Conservation (phyloP, 139 green algal species). For the Haematococcus lacustris region DNA sequence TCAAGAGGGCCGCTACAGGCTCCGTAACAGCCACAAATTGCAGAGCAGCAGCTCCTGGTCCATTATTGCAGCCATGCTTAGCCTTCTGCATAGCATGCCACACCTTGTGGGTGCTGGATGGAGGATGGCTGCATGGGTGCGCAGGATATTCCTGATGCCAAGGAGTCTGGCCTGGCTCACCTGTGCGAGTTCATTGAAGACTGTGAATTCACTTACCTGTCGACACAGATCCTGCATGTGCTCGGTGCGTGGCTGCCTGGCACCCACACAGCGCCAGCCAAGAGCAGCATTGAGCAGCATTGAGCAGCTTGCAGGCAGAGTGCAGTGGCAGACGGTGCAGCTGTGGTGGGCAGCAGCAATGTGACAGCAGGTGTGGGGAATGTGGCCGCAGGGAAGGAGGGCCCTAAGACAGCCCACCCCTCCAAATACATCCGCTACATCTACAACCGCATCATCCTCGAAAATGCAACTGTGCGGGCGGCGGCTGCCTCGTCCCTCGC, state of each 20-base stretch:
- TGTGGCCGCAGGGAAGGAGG: conserved; percentile 28
- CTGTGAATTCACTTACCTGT: conserved; percentile 98
- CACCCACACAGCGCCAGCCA: background rate
- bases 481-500: conserved; percentile 84
- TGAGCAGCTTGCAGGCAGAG: background rate
- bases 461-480: conserved; percentile 96
- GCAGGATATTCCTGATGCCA: conserved; percentile 90
- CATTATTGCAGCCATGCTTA: too few relatives aligned
- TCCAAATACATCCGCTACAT: conserved; percentile 92
- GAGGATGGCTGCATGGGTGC: background rate
- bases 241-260: background rate
- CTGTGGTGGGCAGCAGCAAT: too few relatives aligned
- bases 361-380: too few relatives aligned
- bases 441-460: conserved; percentile 98
- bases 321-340: too few relatives aligned
- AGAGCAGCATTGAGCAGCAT: background rate
- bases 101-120: too few relatives aligned
- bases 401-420: conserved; percentile 57
- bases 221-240: conserved; percentile 69
- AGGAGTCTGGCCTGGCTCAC: conserved; percentile 90
- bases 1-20: too few relatives aligned
- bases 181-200: conserved; percentile 99
- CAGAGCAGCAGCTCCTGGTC: too few relatives aligned
- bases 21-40: too few relatives aligned
- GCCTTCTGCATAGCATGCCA: too few relatives aligned